These are phyloP conservation scores for Tetrahymena malaccensis DNA, from an alignment of 73 alveolate species.

Conservation along the genomic window DNA sequence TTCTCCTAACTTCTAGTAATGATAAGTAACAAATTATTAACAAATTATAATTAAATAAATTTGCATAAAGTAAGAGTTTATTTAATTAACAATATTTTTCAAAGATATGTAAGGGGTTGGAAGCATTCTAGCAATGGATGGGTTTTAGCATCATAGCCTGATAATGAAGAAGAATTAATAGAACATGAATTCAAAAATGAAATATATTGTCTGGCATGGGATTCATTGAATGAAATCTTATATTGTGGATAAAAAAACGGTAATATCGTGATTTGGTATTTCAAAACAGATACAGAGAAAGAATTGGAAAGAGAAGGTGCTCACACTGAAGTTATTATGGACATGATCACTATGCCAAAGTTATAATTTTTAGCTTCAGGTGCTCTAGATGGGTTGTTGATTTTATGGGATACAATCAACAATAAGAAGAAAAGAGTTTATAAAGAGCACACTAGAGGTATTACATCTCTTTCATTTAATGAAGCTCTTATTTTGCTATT, in stretches of 20 bases:
- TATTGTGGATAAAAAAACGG: slow-evolving; percentile 75
- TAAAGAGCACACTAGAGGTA: slow-evolving; percentile 71
- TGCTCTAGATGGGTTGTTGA: slow-evolving; percentile 61
- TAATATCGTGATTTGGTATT: slow-evolving; percentile 66
- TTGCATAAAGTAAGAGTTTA: neutral
- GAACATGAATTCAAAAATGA: slow-evolving; percentile 59
- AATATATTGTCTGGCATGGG: slow-evolving; percentile 74
- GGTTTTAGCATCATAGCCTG: slow-evolving; percentile 33
- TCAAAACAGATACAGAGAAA: slow-evolving; percentile 46
- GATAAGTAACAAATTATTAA: slow-evolving; percentile 7
- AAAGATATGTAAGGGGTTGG: slow-evolving; percentile 63
- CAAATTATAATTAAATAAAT: neutral
- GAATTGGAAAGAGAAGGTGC: slow-evolving; percentile 52
- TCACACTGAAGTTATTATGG: slow-evolving; percentile 69
- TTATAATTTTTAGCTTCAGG: slow-evolving; percentile 65
- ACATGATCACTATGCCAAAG: slow-evolving; percentile 71
- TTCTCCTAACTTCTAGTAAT: slow-evolving; percentile 59
- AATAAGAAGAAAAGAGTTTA: slow-evolving; percentile 60
- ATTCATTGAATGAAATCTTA: slow-evolving; percentile 51
- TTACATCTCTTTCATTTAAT: slow-evolving; percentile 62
- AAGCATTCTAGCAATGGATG: slow-evolving; percentile 35
- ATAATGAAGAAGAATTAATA: slow-evolving; percentile 40
- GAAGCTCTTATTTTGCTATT: slow-evolving; percentile 56
- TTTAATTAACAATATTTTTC: neutral
- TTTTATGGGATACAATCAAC: slow-evolving; percentile 68